Base-by-base conservation (phyloP, 768 basidiomycete genomes). In the Chalciporus sphaerocephalus region DNA sequence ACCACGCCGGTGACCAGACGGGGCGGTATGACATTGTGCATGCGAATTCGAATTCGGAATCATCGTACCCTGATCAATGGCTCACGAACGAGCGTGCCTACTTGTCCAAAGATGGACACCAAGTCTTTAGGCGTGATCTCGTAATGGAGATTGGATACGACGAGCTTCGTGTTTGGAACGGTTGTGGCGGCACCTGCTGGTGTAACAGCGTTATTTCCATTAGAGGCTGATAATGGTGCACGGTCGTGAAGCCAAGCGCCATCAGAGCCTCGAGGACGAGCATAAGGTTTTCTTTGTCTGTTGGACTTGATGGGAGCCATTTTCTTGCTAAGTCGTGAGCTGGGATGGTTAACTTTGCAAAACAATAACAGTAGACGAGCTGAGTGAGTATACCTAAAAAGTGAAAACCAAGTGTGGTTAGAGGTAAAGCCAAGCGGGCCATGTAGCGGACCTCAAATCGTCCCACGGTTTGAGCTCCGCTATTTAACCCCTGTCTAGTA, bases 41-140 rank as follows among this genome's bases (percentile, higher is more conserved):
- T 62, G 66, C 62, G 62, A 66, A 73, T 62, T 69, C 68, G 70
- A 67, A 73, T 61, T 69, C 68, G 70, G 71, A 70, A 64, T 60
- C 65, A 67, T 77, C 92, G 85, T 92, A 95, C 92, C 86, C 87
- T 90, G 69, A 95, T 92, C 68, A 81, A 71, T 72, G 92, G 92
- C 76, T 92, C 90, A 69, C 90, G 84, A 62, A 90, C 78, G 69
- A 95, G 81, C 72, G 88, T 90, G 74, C 92, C 92, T 68, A 90
- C 84, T 65, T 87, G 82, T 60, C 90, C 87, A 76, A 94, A 95
- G 57, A 94, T 91, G 69, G 79, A 75, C 69, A 75, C 85, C 39
- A 95, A 74, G 70, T 95, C 92, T 74, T 85, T 85, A 59, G 87
- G 79, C 44, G 85, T 87, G 34, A 96, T 80, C 58, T 95, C 92